Evolutionary conservation across 345 rosid species (phyloP), one percentile per base, ranked within the genome.

Genomic region (Linum usitatissimum): DNA sequence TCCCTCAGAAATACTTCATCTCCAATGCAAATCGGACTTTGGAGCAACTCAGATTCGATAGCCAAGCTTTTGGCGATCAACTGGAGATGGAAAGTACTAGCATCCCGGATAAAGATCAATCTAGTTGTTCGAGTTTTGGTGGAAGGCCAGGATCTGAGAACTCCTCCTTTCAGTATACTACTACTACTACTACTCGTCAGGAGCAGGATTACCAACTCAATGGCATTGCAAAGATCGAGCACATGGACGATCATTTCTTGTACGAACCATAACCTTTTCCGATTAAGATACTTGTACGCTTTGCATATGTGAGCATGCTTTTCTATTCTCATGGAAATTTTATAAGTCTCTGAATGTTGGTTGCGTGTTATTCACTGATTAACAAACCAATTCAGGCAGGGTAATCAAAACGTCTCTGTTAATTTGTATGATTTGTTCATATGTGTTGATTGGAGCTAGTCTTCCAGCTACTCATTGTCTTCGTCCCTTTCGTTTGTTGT

Each of bases 231-330:
- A 28, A 28, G 21, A 55, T 55, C 8, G 59, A 28, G 59, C 59
- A 18, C 8, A 55, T 55, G 59, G 59, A 55, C 14, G 59, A 55
- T 28, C 30, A 9, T 4, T 55, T 55, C 59, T 55, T 55, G 59
- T 55, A 55, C 3, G 28, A 28, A 9, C 1, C 59, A 1, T 0
- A 55, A 8, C 59, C 0, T 19, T 71, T 74, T 78, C 80, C 69
- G 65, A 62, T 75, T 77, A 65, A 71, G 77, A 74, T 76, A 66
- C 71, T 78, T 74, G 38, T 34, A 4, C 8, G n/a, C 3, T 34
- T 7, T 34, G 38, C 4, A 34, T 34, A 34, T 34, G 5, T 34
- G 38, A 4, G 38, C 8, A 23, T 23, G 28, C 28, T 23, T 23
- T 23, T 23, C 28, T 23, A 23, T 0, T 23, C 28, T 23, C 28